These are phyloP conservation scores for Glomus cerebriforme DNA, from an alignment of 192 early-diverging fungal species.

Conservation along the genomic window DNA sequence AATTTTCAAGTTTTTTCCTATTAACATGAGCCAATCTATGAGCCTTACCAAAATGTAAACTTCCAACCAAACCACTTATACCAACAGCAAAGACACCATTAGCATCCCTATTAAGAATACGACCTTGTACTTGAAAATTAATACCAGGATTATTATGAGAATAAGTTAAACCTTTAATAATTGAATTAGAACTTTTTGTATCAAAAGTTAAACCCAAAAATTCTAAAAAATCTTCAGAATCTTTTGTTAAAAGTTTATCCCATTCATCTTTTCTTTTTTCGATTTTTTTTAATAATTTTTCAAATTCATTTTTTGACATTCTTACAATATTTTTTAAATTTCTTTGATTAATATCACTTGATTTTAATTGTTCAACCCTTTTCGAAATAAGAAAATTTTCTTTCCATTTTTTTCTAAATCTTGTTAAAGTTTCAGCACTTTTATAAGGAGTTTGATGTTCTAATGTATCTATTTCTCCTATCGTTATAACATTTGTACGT, in stretches of 20 bases:
- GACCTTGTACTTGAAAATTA: conserved; percentile 60
- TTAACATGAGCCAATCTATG: conserved; percentile 14
- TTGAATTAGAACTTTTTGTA: neutral
- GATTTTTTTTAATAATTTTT: conserved; percentile 58
- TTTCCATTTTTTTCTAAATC: conserved; percentile 67
- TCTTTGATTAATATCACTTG: conserved; percentile 32
- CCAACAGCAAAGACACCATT: conserved; percentile 53
- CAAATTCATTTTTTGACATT: conserved; percentile 64
- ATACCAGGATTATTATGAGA: conserved; percentile 40
- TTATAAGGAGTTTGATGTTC: conserved; percentile 72
- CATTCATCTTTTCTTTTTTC: conserved; percentile 48
- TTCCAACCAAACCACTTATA: conserved; percentile 64
- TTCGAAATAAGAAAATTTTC: conserved; percentile 70
- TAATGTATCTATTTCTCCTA: conserved; percentile 64
- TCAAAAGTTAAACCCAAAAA: conserved; percentile 47
- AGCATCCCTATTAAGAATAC: conserved; percentile 54
- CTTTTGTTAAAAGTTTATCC: conserved; percentile 33
- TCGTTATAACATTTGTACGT: conserved; percentile 54
- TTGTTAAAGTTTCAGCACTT: conserved; percentile 60
- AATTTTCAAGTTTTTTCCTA: conserved; percentile 48
- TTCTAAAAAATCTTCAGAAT: conserved; percentile 37
- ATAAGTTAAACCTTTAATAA: conserved; percentile 33
- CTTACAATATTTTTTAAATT: conserved; percentile 51
- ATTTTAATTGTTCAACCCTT: conserved; percentile 49
- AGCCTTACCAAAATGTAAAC: conserved; percentile 41